Base-by-base conservation (phyloP, 495 filamentous ascomycete species). In the Lasiosphaeria ovina region DNA sequence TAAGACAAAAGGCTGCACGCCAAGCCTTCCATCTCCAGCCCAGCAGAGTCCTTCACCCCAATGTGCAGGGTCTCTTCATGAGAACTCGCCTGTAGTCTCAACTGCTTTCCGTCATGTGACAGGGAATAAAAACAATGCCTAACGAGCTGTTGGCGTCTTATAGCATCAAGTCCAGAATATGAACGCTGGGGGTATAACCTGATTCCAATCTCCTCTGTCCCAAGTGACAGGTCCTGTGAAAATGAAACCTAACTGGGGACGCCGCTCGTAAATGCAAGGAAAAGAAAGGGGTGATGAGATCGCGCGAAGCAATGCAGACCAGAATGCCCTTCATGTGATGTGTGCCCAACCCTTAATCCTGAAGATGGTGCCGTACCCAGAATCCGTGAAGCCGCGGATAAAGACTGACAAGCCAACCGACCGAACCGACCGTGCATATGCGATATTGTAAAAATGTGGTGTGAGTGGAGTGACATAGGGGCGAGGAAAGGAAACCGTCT, bases 391-490 rank as follows among this genome's bases (percentile, higher is more conserved):
- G 14, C 52, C 52, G 40, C 34, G 44, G 44, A 47, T 7, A 3
- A n/a, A 47, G 44, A 11, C 40, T 4, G 31, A 45, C 17, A 8
- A 56, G 44, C 55, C 10, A 51, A 50, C 55, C 55, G 14, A 35
- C 58, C 58, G 38, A 54, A 52, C 58, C 35, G 51, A 40, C 57
- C 57, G 3, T 38, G 16, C 38, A 38, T 53, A 59, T 45, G 35
- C 36, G 42, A n/a, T 11, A 8, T 47, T 8, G 49, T 24, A 49
- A 45, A 45, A 40, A 34, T 49, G 67, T 73, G 68, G 61, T 69
- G 67, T 71, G 64, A 72, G 70, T 72, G 64, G 70, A 69, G 69
- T 66, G 65, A 70, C 60, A 68, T 66, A 54, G 59, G 60, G 64
- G 62, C 36, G 12, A 12, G 32, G 42, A 54, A 56, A 56, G 35